Evolutionary conservation across 805 yeast species (phyloP).

Genomic region (Spathaspora arborariae): DNA sequence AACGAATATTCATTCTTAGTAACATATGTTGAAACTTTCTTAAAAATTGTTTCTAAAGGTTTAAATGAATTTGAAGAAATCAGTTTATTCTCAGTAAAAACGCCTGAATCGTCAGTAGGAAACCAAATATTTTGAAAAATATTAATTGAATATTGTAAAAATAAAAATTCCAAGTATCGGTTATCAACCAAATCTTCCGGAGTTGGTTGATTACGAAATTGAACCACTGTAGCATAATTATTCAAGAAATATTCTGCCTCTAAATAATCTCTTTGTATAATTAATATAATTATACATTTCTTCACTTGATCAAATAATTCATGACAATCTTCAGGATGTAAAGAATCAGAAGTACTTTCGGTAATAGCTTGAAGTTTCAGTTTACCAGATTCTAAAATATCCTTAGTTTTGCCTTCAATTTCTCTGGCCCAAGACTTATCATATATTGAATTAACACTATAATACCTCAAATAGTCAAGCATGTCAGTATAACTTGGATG

Average conservation of each 20-base stretch:
- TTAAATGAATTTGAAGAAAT: conserved; percentile 9
- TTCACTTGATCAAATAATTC: conserved; percentile 4
- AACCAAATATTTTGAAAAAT: conserved; percentile 15
- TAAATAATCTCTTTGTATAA: conserved; percentile 17
- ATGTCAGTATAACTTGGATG: conserved; percentile 15
- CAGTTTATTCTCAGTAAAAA: not conserved
- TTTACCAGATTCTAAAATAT: conserved; percentile 3
- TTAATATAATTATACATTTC: conserved; percentile 6
- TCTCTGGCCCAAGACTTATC: conserved; percentile 6
- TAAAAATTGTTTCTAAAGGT: conserved; percentile 15
- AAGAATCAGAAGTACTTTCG: not conserved
- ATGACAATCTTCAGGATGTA: not conserved
- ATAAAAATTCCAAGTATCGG: conserved; percentile 25
- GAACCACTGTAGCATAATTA: conserved; percentile 14
- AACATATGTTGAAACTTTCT: conserved; percentile 21
- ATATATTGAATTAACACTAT: conserved; percentile 4
- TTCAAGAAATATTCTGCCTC: conserved; percentile 16
- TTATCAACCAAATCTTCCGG: conserved; percentile 18
- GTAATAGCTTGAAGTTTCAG: not conserved
- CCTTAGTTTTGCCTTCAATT: conserved; percentile 5
- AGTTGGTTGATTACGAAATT: conserved; percentile 24
- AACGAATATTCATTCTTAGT: conserved; percentile 18
- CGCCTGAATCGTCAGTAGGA: conserved; percentile 5
- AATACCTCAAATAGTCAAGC: conserved; percentile 4
- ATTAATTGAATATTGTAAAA: conserved; percentile 20